Percentiles rank a stretch among this genome's conserved stretches.
Evolutionary conservation across 164 flowering plant species (phyloP).

Genomic region (Euptelea pleiosperma): DNA sequence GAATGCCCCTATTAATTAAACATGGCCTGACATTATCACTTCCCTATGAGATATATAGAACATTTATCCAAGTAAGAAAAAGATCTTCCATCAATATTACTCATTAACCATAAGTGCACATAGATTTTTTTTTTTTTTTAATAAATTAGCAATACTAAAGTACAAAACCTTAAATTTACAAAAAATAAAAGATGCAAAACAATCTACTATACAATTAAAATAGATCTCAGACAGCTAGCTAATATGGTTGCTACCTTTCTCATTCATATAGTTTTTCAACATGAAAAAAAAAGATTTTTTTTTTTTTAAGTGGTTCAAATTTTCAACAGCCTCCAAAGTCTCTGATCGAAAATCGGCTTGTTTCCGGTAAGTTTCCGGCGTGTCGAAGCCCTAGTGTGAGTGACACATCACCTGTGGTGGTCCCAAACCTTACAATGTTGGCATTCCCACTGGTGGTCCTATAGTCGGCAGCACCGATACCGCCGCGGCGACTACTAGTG

Average conservation of each 20-base stretch:
- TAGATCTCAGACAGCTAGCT: no score
- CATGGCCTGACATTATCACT: no score
- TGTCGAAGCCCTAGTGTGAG: slow-evolving; percentile 83
- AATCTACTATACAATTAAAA: slow-evolving; percentile 12
- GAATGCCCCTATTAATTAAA: no score
- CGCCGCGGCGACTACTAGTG: slow-evolving; percentile 4
- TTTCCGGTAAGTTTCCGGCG: slow-evolving; percentile 70
- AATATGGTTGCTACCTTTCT: background rate
- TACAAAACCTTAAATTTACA: no score
- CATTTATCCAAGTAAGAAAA: no score
- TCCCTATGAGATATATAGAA: no score
- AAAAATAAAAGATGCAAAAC: no score
- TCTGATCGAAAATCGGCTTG: slow-evolving; percentile 37
- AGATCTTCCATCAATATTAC: no score
- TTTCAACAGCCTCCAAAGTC: slow-evolving; percentile 28
- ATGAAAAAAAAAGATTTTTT: slow-evolving; percentile 1
- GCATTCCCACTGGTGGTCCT: slow-evolving; percentile 27
- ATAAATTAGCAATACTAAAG: background rate
- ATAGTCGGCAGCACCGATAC: background rate
- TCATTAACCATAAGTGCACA: no score
- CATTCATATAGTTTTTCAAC: background rate
- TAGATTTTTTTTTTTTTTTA: no score
- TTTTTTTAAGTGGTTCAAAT: background rate
- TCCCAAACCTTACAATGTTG: slow-evolving; percentile 53
- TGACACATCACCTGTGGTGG: slow-evolving; percentile 60